phyloP scores from a whole-genome alignment of 768 basidiomycete species.

The Xerocomellus chrysenteron region DNA sequence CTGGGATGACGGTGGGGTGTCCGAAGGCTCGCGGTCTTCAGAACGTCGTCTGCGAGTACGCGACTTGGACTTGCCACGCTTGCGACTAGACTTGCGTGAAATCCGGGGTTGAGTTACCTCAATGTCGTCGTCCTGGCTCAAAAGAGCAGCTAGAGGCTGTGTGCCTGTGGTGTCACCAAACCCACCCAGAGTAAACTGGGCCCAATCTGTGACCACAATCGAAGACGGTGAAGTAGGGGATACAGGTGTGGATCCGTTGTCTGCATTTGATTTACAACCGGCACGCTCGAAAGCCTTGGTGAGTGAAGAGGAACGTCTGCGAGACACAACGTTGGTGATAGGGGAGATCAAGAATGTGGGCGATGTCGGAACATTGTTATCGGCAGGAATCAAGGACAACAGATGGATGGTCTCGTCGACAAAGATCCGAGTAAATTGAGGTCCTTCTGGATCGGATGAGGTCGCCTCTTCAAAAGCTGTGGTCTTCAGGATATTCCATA shows the following conservation, averaged over 20 bases:
- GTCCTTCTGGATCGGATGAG: slow-evolving; percentile 30
- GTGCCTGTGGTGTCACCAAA: slow-evolving; percentile 45
- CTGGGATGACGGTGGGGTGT: slow-evolving; percentile 20
- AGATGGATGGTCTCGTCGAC: slow-evolving; percentile 65
- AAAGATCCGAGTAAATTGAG: slow-evolving; percentile 52
- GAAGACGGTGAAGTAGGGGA: slow-evolving; percentile 34
- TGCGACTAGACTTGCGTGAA: slow-evolving; percentile 37
- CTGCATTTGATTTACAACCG: slow-evolving; percentile 7
- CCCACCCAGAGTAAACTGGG: slow-evolving; percentile 64
- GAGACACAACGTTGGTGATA: slow-evolving; percentile 32
- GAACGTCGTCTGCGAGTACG: slow-evolving; percentile 24
- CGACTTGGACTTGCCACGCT: slow-evolving; percentile 32
- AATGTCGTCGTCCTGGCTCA: slow-evolving; percentile 64
- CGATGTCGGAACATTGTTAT: slow-evolving; percentile 30
- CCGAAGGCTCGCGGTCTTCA: slow-evolving; percentile 16
- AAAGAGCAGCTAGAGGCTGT: slow-evolving; percentile 50
- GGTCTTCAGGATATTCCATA: slow-evolving; percentile 58
- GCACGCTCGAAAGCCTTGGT: slow-evolving; percentile 25
- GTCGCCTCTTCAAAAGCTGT: slow-evolving; percentile 35
- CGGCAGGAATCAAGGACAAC: slow-evolving; percentile 50
- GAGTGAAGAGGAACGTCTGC: slow-evolving; percentile 35
- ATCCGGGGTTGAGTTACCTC: slow-evolving; percentile 49
- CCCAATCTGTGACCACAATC: slow-evolving; percentile 52
- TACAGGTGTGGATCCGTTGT: slow-evolving; percentile 20
- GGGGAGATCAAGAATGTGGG: slow-evolving; percentile 34